These are phyloP conservation scores for Mycena maculata DNA, from an alignment of 768 basidiomycete genomes.

Conservation along the genomic window DNA sequence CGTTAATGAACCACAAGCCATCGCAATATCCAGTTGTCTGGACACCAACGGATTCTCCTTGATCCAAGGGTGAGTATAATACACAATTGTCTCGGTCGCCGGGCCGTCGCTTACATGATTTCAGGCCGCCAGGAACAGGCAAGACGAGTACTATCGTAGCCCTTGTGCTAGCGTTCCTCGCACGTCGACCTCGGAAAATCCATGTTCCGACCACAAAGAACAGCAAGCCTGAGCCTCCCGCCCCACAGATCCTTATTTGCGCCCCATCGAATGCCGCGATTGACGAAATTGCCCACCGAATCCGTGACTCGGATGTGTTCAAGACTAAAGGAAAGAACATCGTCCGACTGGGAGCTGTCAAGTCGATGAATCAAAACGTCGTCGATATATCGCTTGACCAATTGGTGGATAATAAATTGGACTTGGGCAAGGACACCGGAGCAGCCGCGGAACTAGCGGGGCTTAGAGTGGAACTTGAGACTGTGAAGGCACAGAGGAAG, in stretches of 20 bases:
- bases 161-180: slow-evolving; percentile 85
- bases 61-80: slow-evolving; percentile 85
- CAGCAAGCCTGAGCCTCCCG: slow-evolving; percentile 54
- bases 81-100: neutral
- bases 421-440: slow-evolving; percentile 63
- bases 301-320: slow-evolving; percentile 76
- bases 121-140: slow-evolving; percentile 95
- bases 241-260: slow-evolving; percentile 85
- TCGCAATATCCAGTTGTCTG: slow-evolving; percentile 84
- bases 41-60: slow-evolving; percentile 82
- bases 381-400: slow-evolving; percentile 89
- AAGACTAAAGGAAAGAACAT: slow-evolving; percentile 74
- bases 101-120: slow-evolving; percentile 5
- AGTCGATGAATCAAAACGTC: slow-evolving; percentile 79
- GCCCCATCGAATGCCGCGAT: slow-evolving; percentile 99
- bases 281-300: slow-evolving; percentile 91
- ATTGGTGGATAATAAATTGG: slow-evolving; percentile 82
- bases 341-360: slow-evolving; percentile 88
- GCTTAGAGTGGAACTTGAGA: slow-evolving; percentile 75
- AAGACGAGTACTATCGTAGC: slow-evolving; percentile 99
- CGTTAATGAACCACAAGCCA: slow-evolving; percentile 95
- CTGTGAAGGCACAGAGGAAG: slow-evolving; percentile 69
- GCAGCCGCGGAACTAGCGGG: slow-evolving; percentile 61
- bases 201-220: slow-evolving; percentile 42
- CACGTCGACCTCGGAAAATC: slow-evolving; percentile 67